Percentiles rank a stretch among this genome's conserved stretches.
Evolutionary conservation across 2,329 filamentous ascomycete genomes (phyloP).

Genomic region (Oidium heveae): DNA sequence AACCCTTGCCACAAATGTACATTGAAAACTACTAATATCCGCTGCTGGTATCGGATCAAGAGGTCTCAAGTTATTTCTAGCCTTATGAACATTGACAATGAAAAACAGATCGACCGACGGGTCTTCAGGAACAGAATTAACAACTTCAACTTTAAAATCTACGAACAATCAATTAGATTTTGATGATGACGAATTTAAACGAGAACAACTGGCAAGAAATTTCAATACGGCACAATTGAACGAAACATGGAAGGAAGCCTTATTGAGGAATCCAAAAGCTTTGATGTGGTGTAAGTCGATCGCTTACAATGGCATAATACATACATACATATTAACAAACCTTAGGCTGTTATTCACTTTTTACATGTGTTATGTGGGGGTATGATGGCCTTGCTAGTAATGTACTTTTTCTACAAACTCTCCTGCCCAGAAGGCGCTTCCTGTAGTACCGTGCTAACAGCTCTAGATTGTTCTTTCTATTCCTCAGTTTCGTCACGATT

Average conservation of each 20-base stretch:
- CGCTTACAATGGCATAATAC: not conserved
- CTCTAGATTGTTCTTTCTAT: constrained; percentile 7
- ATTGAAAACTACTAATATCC: no score
- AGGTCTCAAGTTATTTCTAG: no score
- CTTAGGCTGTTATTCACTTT: constrained; percentile 5
- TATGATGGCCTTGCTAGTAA: constrained; percentile 8
- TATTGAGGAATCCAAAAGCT: constrained; percentile 4
- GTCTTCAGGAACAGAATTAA: no score
- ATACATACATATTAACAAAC: not conserved
- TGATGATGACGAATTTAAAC: not conserved
- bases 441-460: not conserved
- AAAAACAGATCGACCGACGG: no score
- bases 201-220: not conserved
- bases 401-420: constrained; percentile 1
- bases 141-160: no score
- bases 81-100: no score
- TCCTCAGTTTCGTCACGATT: constrained; percentile 6
- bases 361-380: constrained; percentile 9
- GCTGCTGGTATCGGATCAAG: no score
- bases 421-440: not conserved
- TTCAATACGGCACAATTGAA: constrained; percentile 2
- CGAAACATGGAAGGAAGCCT: constrained; percentile 4
- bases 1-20: no score
- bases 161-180: not conserved
- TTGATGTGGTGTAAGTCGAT: constrained; percentile 6